Evolutionary conservation across 2,329 filamentous ascomycete genomes (phyloP).

Genomic region (Colletotrichum sidae): DNA sequence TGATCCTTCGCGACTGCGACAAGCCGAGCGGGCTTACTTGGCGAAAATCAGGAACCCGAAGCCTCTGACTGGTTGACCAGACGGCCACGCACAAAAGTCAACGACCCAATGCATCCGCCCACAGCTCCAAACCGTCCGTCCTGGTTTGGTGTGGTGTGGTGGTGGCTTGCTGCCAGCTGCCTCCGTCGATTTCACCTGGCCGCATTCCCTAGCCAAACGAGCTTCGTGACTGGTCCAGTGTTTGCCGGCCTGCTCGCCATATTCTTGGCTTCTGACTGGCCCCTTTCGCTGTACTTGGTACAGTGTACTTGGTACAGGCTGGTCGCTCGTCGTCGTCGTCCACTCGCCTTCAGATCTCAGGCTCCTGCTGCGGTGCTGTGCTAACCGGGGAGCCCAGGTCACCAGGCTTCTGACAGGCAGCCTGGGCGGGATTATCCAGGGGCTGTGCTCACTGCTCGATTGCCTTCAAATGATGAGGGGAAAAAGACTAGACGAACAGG

Average conservation of each 20-base stretch:
- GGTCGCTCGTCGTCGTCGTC: no score
- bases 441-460: conserved; percentile 6
- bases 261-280: conserved; percentile 14
- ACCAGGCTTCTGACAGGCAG: conserved; percentile 10
- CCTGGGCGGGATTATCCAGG: conserved; percentile 2
- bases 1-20: conserved; percentile 8
- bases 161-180: conserved; percentile 11
- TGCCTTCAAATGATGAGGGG: conserved; percentile 28
- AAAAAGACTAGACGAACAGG: conserved; percentile 32
- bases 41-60: conserved; percentile 13
- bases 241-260: conserved; percentile 31
- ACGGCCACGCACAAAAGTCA: neutral
- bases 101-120: no score
- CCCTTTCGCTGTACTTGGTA: no score
- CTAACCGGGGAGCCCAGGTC: neutral
- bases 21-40: conserved; percentile 1
- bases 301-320: no score
- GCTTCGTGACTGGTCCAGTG: conserved; percentile 32
- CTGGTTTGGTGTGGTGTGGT: conserved; percentile 8
- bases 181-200: conserved; percentile 28
- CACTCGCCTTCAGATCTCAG: neutral
- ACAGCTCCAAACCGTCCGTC: no score
- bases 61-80: conserved; percentile 14
- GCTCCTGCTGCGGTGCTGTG: neutral
- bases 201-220: conserved; percentile 13